phyloP scores from a whole-genome alignment of 1,284 basidiomycete genomes.

The Caloboletus firmus region DNA sequence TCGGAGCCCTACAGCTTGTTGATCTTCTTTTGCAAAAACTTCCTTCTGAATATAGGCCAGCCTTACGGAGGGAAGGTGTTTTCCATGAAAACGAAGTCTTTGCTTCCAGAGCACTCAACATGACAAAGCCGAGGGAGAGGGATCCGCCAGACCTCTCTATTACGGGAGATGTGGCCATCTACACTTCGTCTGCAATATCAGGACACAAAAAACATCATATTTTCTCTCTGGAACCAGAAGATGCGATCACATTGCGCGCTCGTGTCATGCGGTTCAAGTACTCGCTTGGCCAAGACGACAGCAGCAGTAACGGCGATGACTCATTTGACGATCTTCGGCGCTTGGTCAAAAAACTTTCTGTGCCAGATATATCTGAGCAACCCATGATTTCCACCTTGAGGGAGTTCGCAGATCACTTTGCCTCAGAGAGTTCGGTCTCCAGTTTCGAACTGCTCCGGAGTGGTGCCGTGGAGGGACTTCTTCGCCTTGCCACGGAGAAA shows the following conservation, averaged over 20 bases:
- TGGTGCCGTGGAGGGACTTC: conserved; percentile 85
- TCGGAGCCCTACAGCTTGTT: conserved; percentile 86
- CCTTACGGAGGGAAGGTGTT: conserved; percentile 90
- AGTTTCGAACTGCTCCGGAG: conserved; percentile 96
- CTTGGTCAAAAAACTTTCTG: conserved; percentile 64
- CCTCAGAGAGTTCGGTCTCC: conserved; percentile 80
- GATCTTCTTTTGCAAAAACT: conserved; percentile 85
- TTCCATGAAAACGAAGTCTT: conserved; percentile 86
- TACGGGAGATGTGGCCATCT: conserved; percentile 37
- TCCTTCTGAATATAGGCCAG: conserved; percentile 78
- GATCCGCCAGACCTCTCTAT: conserved; percentile 43
- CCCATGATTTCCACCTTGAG: conserved; percentile 64
- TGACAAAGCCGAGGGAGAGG: conserved; percentile 56
- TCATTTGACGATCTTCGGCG: conserved; percentile 64
- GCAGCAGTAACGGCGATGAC: conserved; percentile 60
- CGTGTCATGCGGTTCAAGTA: conserved; percentile 83
- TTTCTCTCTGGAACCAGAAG: conserved; percentile 74
- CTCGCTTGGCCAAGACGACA: conserved; percentile 58
- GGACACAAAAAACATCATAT: conserved; percentile 68
- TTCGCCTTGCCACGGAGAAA: conserved; percentile 78
- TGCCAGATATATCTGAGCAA: conserved; percentile 58
- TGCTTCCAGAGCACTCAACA: conserved; percentile 59
- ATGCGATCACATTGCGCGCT: conserved; percentile 86
- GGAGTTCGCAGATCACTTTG: conserved; percentile 78
- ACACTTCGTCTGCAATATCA: conserved; percentile 46